Base-by-base conservation (phyloP, 2,329 filamentous ascomycete genomes). In the Alternaria sp. region DNA sequence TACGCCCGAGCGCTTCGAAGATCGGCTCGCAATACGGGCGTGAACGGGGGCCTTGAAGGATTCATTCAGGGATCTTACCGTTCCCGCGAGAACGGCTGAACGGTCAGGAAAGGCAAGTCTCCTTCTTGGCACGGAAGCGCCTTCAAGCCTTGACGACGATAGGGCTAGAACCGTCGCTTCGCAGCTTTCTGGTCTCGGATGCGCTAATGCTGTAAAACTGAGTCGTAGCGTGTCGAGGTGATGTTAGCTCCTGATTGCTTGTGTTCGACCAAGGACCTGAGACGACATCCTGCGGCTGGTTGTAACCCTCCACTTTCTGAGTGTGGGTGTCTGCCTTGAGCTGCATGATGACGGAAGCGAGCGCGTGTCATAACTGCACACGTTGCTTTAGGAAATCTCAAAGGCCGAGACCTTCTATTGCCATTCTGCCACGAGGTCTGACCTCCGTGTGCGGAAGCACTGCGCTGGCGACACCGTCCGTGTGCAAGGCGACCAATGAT, bases 341-440 rank as follows among this genome's bases (percentile, higher is more conserved):
- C 67, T 72, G 68, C 66, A 71, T 59, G 62, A 70, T 70, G 67
- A 73, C 63, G 61, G 65, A 64, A 58, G 48, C 38, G 38, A 58
- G 54, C 38, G 32, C 49, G 57, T 40, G 50, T 52, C 46, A 27
- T 68, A 59, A 64, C 65, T 71, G 65, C 57, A 57, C 54, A 59
- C 30, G 43, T 57, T 62, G 50, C 54, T 63, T 67, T 64, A 40
- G 34, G 40, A 69, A 62, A 66, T 46, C 46, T 25, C 52, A 27
- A 51, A 54, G 65, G 65, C 63, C 64, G 66, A 64, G 70, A 69
- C 69, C 59, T 54, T 41, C n/a, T 40, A n/a, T 32, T 59, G 51
- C 57, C 49, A 59, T 54, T 57, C 55, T 67, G 71, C 71, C 70
- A 74, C 68, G 68, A 71, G 70, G 69, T 57, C 62, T 63, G 60